Conservation (phyloP, 192 early-diverging fungal genomes). For the Polychytrium aggregatum region DNA sequence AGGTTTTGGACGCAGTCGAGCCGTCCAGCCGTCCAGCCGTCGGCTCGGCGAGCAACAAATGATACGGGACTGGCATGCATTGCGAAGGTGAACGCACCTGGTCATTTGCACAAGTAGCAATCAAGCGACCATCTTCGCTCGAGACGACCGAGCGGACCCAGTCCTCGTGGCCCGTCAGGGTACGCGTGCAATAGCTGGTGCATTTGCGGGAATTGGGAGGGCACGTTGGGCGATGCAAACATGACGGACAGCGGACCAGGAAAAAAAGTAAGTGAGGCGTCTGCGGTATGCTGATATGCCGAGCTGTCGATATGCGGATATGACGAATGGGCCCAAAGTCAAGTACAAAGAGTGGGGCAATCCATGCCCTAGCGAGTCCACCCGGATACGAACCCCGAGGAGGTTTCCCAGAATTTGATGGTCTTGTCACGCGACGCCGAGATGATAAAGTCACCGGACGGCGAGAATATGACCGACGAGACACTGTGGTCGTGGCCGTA, state of each 20-base stretch:
- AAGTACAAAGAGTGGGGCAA: no score
- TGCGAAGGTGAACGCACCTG: constrained; percentile 61
- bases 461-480: constrained; percentile 62
- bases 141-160: constrained; percentile 76
- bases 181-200: constrained; percentile 58
- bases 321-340: no score
- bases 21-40: no score
- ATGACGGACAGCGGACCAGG: no score
- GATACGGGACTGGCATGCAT: no score
- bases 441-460: constrained; percentile 68
- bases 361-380: neutral
- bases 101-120: constrained; percentile 76
- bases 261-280: no score
- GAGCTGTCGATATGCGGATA: no score
- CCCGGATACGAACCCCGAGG: constrained; percentile 52
- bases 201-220: no score
- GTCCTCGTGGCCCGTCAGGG: constrained; percentile 67
- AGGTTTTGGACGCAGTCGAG: no score
- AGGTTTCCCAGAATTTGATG: constrained; percentile 80
- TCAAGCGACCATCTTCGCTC: constrained; percentile 55
- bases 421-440: constrained; percentile 88
- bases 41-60: no score
- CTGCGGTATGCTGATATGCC: no score
- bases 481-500: constrained; percentile 91
- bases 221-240: no score